phyloP scores from a whole-genome alignment of 2,329 filamentous ascomycete genomes.

The Ophiostoma sp. region DNA sequence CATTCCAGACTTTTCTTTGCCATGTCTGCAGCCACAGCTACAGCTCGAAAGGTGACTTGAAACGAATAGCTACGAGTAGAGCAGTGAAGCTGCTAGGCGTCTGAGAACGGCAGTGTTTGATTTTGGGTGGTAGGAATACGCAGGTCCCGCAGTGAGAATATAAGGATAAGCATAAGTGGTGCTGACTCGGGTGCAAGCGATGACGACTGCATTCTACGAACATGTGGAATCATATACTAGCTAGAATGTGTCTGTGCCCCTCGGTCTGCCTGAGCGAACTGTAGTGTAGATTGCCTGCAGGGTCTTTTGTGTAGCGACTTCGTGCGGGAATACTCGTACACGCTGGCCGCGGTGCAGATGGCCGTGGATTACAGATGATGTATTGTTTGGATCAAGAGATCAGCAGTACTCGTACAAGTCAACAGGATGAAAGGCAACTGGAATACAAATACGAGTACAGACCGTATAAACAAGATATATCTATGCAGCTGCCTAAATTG shows the following conservation, averaged over 20 bases:
- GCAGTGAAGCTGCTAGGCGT: neutral
- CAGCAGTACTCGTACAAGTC: neutral
- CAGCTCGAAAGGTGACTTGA: neutral
- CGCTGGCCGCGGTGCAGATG: neutral
- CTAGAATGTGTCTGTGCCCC: neutral
- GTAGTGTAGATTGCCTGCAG: neutral
- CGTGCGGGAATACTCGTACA: neutral
- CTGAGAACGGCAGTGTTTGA: neutral
- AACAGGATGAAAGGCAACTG: no score
- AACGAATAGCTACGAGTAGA: neutral
- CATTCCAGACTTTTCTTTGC: neutral
- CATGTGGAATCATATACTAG: neutral
- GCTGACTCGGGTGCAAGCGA: neutral
- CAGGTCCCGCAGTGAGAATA: neutral
- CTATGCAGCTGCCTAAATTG: neutral
- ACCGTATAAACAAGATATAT: no score
- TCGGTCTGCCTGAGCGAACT: neutral
- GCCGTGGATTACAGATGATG: neutral
- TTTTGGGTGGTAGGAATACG: neutral
- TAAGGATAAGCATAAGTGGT: slow-evolving; percentile 1
- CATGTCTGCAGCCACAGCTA: neutral
- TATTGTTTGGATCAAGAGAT: neutral
- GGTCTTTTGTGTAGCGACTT: neutral
- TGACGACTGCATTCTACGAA: neutral
- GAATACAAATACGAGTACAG: neutral